Evolutionary conservation across 1,284 basidiomycete species (phyloP), one percentile per base, ranked within the genome.

Genomic region (Leccinum laetum): DNA sequence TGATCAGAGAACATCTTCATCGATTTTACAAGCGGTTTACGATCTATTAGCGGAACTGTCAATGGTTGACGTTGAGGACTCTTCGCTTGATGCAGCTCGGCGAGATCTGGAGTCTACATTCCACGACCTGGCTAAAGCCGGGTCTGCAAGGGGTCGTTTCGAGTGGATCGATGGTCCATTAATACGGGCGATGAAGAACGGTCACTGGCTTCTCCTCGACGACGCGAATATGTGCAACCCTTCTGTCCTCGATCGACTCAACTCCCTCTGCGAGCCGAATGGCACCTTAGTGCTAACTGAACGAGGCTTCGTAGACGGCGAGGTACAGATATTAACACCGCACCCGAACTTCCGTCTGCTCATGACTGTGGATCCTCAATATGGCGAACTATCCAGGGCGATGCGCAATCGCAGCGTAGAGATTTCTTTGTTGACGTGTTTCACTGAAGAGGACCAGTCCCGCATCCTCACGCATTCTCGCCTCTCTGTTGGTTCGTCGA

Each of bases 381-480:
- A 92, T 69, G 98, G 98, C 59, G 98, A 99, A 79, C 82, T 99
- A 10, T 99, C 97, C 7, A 86, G 98, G 46, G 98, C 98, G 1
- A 99, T 99, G 98, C 89, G 98, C 52, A 99, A 99, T 77, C 90
- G 98, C 69, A 98, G 97, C 41, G 84, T 99, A 53, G 98, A 99
- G 77, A 85, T 99, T 44, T 85, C 84, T 29, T 71, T 93, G 41
- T 66, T 82, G 14, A 63, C 73, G 11, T 62, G 66, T 44, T 73
- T 77, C 61, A 73, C 74, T 21, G 68, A 76, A 9, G 84, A 89
- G 67, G 90, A 91, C 67, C 39, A 58, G 8, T 61, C 62, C 35
- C 80, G 85, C 26, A 64, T 90, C 13, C 75, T 78, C n/a, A 81
- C 86, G 61, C 78, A 84, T 70, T 68, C 79, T 52, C 83, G 87